A percentile compares a stretch with the other conserved stretches of the same genome.
These are phyloP conservation scores for Calonectria naviculata DNA, from an alignment of 2,329 filamentous ascomycete species.

Conservation along the genomic window DNA sequence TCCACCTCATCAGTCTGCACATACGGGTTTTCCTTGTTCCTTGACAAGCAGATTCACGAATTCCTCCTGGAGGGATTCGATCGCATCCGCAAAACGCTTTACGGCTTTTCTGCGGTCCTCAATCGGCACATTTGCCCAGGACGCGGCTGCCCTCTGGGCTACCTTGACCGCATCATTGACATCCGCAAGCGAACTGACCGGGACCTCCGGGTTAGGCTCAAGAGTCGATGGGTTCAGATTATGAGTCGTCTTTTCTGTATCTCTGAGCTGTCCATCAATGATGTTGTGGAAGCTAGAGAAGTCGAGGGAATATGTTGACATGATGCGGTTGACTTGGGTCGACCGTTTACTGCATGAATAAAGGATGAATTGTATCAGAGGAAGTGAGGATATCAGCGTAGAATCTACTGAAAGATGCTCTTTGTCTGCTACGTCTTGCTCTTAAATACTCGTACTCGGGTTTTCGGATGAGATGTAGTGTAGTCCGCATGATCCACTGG, in stretches of 20 bases:
- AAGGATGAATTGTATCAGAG: too few relatives aligned
- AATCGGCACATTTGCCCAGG: background rate
- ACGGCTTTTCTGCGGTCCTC: background rate
- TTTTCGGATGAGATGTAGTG: too few relatives aligned
- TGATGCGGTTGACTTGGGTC: too few relatives aligned
- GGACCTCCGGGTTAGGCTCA: background rate
- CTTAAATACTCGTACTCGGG: too few relatives aligned
- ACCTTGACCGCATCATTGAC: background rate
- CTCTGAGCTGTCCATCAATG: background rate
- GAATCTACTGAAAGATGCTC: background rate
- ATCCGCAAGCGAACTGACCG: background rate
- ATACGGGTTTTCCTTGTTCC: slow-evolving; percentile 18
- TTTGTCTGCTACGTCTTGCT: too few relatives aligned
- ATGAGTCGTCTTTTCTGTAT: background rate
- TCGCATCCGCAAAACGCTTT: background rate
- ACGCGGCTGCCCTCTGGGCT: background rate
- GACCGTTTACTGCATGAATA: too few relatives aligned
- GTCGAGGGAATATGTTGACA: background rate
- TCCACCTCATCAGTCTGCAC: background rate
- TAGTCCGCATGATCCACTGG: too few relatives aligned
- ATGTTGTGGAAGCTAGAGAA: background rate
- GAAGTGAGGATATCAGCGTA: background rate
- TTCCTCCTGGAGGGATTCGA: background rate
- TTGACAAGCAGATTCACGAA: background rate
- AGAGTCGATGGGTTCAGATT: background rate